A percentile compares a stretch with the other conserved stretches of the same genome.
These are phyloP conservation scores for Whalleya microplaca DNA, from an alignment of 2,329 filamentous ascomycete species.

Conservation along the genomic window DNA sequence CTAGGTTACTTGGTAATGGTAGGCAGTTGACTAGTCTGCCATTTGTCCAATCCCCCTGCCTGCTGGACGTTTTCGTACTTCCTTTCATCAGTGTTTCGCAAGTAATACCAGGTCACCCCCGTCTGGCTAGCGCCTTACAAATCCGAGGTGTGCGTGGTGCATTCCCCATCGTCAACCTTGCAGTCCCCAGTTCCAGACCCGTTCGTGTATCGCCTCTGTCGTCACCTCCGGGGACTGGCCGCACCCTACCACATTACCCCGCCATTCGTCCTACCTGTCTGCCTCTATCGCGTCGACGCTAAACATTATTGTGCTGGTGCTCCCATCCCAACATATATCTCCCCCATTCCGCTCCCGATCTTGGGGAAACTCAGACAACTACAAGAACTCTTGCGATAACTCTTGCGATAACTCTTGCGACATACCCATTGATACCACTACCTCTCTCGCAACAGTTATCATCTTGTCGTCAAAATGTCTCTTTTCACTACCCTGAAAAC, in stretches of 20 bases:
- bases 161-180: too few species aligned
- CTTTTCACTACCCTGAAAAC: constrained; percentile 68
- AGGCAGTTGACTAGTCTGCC: too few species aligned
- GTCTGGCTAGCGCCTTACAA: too few species aligned
- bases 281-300: background rate
- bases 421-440: background rate
- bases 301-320: background rate
- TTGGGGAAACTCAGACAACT: background rate
- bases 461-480: constrained; percentile 42
- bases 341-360: background rate
- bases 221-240: background rate
- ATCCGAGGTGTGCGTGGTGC: too few species aligned
- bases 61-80: too few species aligned
- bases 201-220: background rate
- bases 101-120: too few species aligned
- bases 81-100: too few species aligned
- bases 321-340: background rate
- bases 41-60: too few species aligned
- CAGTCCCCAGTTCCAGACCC: background rate
- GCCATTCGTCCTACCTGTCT: background rate
- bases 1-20: too few species aligned
- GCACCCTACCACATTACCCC: background rate
- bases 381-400: too few species aligned
- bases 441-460: background rate
- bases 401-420: background rate